Percentiles rank a stretch among this genome's conserved stretches.
phyloP scores from a whole-genome alignment of 768 basidiomycete genomes.

The Leccinum aurantiacum region DNA sequence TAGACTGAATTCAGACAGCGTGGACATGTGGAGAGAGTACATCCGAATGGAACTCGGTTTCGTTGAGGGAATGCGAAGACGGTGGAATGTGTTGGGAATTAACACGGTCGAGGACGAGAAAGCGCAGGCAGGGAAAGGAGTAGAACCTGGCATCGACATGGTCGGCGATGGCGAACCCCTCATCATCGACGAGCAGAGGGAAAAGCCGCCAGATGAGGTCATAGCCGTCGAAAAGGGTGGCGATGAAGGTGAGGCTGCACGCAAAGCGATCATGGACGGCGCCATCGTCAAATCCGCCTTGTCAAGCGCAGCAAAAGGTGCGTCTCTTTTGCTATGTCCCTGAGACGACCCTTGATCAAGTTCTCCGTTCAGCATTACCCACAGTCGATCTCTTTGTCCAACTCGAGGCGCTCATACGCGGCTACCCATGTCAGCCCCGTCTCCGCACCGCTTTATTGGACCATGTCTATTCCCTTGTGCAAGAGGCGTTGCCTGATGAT shows the following conservation, averaged over 20 bases:
- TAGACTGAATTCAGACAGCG: constrained; percentile 68
- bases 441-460: constrained; percentile 43
- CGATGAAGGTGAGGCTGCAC: constrained; percentile 53
- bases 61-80: constrained; percentile 71
- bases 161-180: constrained; percentile 11
- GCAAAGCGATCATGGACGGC: constrained; percentile 70
- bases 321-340: constrained; percentile 20
- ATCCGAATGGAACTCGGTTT: constrained; percentile 89
- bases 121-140: constrained; percentile 18
- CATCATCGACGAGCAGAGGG: constrained; percentile 23
- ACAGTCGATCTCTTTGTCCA: constrained; percentile 41
- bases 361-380: constrained; percentile 37
- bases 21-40: constrained; percentile 86
- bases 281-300: constrained; percentile 81
- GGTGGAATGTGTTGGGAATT: constrained; percentile 83
- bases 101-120: constrained; percentile 14
- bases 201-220: constrained; percentile 27
- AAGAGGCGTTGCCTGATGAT: constrained; percentile 36
- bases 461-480: constrained; percentile 44
- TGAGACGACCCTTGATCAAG: constrained; percentile 12
- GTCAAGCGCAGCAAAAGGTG: constrained; percentile 71
- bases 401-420: constrained; percentile 41
- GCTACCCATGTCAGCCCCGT: constrained; percentile 41
- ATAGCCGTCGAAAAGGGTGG: constrained; percentile 38
- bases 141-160: constrained; percentile 28